Conservation (phyloP, 108 stramenopile genomes). For the Fragilaria crotonensis region DNA sequence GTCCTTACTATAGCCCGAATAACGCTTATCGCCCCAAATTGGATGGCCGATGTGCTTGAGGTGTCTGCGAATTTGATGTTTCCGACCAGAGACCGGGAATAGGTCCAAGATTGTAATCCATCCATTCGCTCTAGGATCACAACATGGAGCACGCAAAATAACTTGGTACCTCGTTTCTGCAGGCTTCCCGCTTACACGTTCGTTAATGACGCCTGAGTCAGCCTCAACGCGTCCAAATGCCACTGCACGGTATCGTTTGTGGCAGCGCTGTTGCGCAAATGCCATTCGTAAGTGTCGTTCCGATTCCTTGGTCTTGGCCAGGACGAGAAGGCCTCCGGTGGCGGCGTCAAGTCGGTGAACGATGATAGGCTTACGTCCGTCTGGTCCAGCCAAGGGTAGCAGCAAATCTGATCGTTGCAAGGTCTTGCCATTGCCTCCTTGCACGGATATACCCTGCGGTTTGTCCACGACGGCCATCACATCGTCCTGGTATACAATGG, state of each 20-base stretch:
- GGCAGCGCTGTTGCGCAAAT: conserved; percentile 10
- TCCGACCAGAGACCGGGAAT: conserved; percentile 31
- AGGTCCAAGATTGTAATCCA: conserved; percentile 26
- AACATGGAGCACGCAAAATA: conserved; percentile 3
- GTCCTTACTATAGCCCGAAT: conserved; percentile 3
- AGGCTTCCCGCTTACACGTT: conserved; percentile 3
- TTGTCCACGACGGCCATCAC: conserved; percentile 15
- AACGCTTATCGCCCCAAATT: conserved; percentile 35
- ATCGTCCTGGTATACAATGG: conserved; percentile 16
- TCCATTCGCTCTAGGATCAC: background rate
- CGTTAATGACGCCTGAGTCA: background rate
- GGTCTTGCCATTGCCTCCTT: conserved; percentile 9
- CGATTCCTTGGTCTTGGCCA: conserved; percentile 40
- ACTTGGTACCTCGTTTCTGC: conserved; percentile 10
- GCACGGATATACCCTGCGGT: conserved; percentile 26
- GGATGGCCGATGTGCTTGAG: conserved; percentile 34
- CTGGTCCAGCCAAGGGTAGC: background rate
- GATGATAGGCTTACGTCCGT: conserved; percentile 15
- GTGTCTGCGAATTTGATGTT: conserved; percentile 48
- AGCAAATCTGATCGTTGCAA: conserved; percentile 11
- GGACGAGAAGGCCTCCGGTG: conserved; percentile 46
- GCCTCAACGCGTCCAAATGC: conserved; percentile 3
- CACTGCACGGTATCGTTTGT: conserved; percentile 23
- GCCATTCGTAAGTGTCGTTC: conserved; percentile 9
- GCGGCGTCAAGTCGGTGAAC: conserved; percentile 54